Conservation (phyloP, 2,329 filamentous ascomycete species). For the Nemania bipapillata region DNA sequence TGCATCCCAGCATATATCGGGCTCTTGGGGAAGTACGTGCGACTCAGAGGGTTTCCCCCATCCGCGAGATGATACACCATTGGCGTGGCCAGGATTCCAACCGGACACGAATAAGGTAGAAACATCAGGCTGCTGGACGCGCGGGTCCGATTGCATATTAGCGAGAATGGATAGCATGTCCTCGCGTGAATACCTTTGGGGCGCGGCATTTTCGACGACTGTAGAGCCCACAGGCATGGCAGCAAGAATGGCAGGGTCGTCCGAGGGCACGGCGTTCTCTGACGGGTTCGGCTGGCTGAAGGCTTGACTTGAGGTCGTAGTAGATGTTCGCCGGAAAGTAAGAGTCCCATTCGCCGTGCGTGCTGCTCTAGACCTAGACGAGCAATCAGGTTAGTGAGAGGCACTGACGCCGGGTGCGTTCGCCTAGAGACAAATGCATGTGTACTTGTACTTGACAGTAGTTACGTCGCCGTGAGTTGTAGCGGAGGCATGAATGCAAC, state of each 20-base stretch:
- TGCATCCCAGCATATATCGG: slow-evolving; percentile 91
- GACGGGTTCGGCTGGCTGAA: slow-evolving; percentile 54
- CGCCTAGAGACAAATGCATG: not conserved
- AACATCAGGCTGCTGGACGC: slow-evolving; percentile 66
- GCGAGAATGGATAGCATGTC: slow-evolving; percentile 79
- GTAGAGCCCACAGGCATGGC: slow-evolving; percentile 67
- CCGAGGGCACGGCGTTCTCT: slow-evolving; percentile 45
- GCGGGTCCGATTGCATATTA: slow-evolving; percentile 56
- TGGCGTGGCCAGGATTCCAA: slow-evolving; percentile 81
- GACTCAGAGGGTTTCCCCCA: slow-evolving; percentile 84
- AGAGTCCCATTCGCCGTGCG: slow-evolving; percentile 70
- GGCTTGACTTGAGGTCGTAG: slow-evolving; percentile 60
- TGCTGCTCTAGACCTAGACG: slow-evolving; percentile 66
- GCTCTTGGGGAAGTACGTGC: slow-evolving; percentile 78
- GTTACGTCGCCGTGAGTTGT: slow-evolving; percentile 14
- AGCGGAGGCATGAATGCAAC: slow-evolving; percentile 18
- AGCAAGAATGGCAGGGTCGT: slow-evolving; percentile 64
- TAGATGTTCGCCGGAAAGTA: slow-evolving; percentile 72
- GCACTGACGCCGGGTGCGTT: not conserved
- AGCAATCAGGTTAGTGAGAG: slow-evolving; percentile 20
- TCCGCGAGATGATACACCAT: slow-evolving; percentile 69
- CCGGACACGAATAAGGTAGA: slow-evolving; percentile 75
- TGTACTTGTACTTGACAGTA: slow-evolving; percentile 27
- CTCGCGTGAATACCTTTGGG: slow-evolving; percentile 78
- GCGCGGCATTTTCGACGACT: slow-evolving; percentile 58